Evolutionary conservation across 176 grass and related monocot genomes (phyloP), one percentile per base, ranked within the genome.

Genomic region (Oropetium thomaeum): DNA sequence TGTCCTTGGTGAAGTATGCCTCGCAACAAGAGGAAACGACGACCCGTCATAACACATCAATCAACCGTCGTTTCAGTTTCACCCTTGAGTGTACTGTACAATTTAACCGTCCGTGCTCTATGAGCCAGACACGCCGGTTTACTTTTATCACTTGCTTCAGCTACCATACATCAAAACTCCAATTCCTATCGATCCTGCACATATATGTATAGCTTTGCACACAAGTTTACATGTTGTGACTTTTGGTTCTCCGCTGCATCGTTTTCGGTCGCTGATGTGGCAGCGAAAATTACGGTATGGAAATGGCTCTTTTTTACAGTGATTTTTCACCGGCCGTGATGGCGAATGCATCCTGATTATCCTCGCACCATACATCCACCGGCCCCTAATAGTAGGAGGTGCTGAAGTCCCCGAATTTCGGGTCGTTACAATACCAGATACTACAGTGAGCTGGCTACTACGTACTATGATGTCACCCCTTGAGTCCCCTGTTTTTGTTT

Each of bases 1-100:
- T 8, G 58, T 76, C 73, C 58, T 47, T 34, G 28, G 34, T 76
- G 58, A 48, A 62, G 19, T 62, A 62, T 63, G 19, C 58, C 41
- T 48, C 58, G 10, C 73, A 76, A 47, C 73, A 75, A 75, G 39
- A 62, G 27, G 27, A 75, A 43, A 45, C 23, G 38, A 45, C 23
- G 38, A 62, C 26, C 23, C 28, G 27, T 62, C 40, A 23, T 31
- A 33, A 31, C n/a, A n/a, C n/a, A n/a, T 20, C 8, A 11, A 60
- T 44, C 14, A n/a, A n/a, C n/a, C n/a, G n/a, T n/a, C n/a, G n/a
- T n/a, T 37, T 37, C 32, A 2, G 20, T 32, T 32, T 61, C 29
- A 26, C 29, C 26, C 27, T 26, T 59, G 57, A 30, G 27, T 30
- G 27, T 30, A 16, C 57, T 14, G 5, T n/a, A n/a, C n/a, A n/a